These are phyloP conservation scores for Ambrosiella xylebori DNA, from an alignment of 2,329 filamentous ascomycete genomes.

Conservation along the genomic window DNA sequence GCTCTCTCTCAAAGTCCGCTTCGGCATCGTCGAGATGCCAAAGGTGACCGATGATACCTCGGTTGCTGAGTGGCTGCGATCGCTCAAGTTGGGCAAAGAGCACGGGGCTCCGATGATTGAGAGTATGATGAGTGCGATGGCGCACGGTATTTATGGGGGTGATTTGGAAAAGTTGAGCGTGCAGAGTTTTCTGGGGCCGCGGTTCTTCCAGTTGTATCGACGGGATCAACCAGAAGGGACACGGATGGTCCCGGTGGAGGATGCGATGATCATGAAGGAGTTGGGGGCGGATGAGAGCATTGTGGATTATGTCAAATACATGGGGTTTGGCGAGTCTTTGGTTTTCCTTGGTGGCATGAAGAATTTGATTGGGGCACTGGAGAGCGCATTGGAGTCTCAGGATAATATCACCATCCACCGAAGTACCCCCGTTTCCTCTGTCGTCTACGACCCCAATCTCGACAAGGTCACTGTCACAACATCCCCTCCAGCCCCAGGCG, in stretches of 20 bases:
- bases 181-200: conserved; percentile 34
- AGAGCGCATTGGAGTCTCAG: conserved; percentile 2
- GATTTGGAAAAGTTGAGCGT: conserved; percentile 68
- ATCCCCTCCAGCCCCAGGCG: neutral
- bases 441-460: neutral
- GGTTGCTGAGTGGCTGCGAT: conserved; percentile 22
- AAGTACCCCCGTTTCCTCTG: conserved; percentile 15
- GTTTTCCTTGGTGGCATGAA: conserved; percentile 36
- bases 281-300: conserved; percentile 18
- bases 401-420: conserved; percentile 10
- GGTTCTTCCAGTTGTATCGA: conserved; percentile 22
- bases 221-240: conserved; percentile 11
- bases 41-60: conserved; percentile 21
- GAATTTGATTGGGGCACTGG: conserved; percentile 33
- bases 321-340: conserved; percentile 11
- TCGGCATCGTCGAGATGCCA: conserved; percentile 17
- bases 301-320: conserved; percentile 12
- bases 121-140: conserved; percentile 55
- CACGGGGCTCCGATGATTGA: conserved; percentile 32
- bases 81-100: conserved; percentile 13
- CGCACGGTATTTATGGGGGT: conserved; percentile 87
- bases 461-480: neutral
- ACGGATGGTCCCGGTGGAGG: conserved; percentile 18
- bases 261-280: conserved; percentile 19
- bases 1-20: conserved; percentile 8